Evolutionary conservation across 2,329 filamentous ascomycete genomes (phyloP).

Genomic region (Penicillium aurantiogriseum): DNA sequence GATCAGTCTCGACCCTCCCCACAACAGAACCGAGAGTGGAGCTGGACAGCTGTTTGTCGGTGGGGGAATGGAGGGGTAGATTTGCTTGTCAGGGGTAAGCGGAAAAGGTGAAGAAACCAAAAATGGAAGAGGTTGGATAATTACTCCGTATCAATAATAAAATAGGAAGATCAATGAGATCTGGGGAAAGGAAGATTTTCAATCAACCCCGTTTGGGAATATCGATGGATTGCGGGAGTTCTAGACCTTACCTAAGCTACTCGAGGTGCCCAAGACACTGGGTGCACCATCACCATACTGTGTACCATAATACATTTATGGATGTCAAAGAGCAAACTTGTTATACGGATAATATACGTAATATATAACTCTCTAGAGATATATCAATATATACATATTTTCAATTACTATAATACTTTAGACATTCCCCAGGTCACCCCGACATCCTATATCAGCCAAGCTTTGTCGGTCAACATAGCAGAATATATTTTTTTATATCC

Average conservation of each 20-base stretch:
- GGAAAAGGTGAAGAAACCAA: neutral
- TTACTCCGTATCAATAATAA: too few relatives aligned
- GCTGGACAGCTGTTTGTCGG: constrained; percentile 16
- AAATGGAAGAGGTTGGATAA: neutral
- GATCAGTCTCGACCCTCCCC: constrained; percentile 24
- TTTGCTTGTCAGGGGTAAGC: neutral
- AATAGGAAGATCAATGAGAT: neutral
- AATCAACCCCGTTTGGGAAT: neutral
- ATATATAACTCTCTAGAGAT: too few relatives aligned
- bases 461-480: neutral
- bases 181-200: neutral
- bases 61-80: constrained; percentile 4
- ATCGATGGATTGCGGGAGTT: neutral
- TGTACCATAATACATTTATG: neutral
- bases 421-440: neutral
- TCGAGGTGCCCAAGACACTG: neutral
- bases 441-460: neutral
- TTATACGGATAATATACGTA: neutral
- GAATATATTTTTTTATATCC: neutral
- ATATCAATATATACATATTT: neutral
- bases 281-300: neutral
- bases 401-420: neutral
- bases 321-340: neutral
- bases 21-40: constrained; percentile 28
- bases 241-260: constrained; percentile 11